Percentiles rank a stretch among this genome's conserved stretches.
These are phyloP conservation scores for Citeromyces hawaiiensis DNA, from an alignment of 1,139 yeast species.

Conservation along the genomic window DNA sequence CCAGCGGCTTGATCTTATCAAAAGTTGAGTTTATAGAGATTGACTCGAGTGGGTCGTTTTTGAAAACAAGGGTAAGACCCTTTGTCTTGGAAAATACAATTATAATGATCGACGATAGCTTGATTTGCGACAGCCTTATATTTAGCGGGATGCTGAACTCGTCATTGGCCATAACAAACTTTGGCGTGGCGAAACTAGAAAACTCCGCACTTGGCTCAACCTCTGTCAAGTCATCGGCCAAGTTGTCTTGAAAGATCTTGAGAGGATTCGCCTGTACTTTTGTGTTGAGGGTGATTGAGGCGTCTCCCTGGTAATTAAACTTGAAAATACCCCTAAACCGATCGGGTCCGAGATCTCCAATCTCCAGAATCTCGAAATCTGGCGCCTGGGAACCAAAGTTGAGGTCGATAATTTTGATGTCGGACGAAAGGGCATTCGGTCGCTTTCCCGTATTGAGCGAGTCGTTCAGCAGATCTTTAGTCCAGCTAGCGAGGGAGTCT, in stretches of 20 bases:
- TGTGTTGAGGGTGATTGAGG: constrained; percentile 66
- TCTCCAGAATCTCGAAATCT: constrained; percentile 66
- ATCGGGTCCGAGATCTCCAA: constrained; percentile 74
- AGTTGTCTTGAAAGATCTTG: constrained; percentile 46
- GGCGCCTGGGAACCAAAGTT: constrained; percentile 75
- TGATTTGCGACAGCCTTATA: constrained; percentile 59
- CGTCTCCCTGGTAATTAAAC: constrained; percentile 69
- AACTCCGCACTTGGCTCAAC: constrained; percentile 10
- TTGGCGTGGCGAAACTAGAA: constrained; percentile 44
- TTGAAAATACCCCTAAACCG: constrained; percentile 79
- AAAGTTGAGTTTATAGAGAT: constrained; percentile 76
- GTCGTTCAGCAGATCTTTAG: constrained; percentile 57
- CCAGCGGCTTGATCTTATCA: constrained; percentile 75
- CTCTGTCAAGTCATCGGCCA: constrained; percentile 22
- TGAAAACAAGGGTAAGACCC: constrained; percentile 75
- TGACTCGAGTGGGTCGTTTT: constrained; percentile 78
- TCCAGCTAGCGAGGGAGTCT: constrained; percentile 51
- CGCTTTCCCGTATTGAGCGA: constrained; percentile 63
- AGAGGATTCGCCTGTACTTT: constrained; percentile 79
- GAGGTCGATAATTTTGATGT: constrained; percentile 58
- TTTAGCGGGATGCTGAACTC: constrained; percentile 72
- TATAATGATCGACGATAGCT: constrained; percentile 69
- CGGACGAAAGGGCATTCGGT: constrained; percentile 67
- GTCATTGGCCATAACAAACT: constrained; percentile 51
- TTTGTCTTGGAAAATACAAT: constrained; percentile 72